A percentile compares a stretch with the other conserved stretches of the same genome.
Conservation (phyloP, 768 basidiomycete species). For the Lepiota brunneoincarnata region DNA sequence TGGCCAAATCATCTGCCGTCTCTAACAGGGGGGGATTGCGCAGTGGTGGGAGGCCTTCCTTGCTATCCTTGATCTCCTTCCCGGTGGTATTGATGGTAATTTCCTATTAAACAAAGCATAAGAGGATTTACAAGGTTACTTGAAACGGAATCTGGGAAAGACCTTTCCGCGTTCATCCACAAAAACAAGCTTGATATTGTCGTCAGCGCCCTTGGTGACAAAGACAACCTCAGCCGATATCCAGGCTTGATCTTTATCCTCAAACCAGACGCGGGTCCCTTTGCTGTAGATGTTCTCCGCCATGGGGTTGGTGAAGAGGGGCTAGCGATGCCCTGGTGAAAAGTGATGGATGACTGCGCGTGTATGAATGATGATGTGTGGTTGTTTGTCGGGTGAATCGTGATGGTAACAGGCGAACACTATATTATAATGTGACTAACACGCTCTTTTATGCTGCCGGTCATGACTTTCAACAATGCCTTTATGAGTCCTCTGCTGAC, state of each 20-base stretch:
- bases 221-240: conserved; percentile 81
- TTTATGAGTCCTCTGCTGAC: not conserved
- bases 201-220: conserved; percentile 62
- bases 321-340: conserved; percentile 28
- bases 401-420: conserved; percentile 3
- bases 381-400: conserved; percentile 14
- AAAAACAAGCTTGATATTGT: conserved; percentile 80
- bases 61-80: conserved; percentile 77
- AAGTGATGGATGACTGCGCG: conserved; percentile 16
- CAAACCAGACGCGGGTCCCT: conserved; percentile 89
- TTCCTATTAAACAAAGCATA: conserved; percentile 49
- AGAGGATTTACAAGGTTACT: conserved; percentile 12
- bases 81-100: conserved; percentile 73
- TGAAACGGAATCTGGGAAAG: conserved; percentile 16
- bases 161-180: conserved; percentile 94
- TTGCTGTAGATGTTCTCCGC: conserved; percentile 92
- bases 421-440: too few relatives aligned
- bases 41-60: conserved; percentile 83
- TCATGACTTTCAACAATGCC: not conserved
- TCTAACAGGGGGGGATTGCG: conserved; percentile 96
- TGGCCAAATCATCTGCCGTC: conserved; percentile 96
- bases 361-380: conserved; percentile 15
- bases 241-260: conserved; percentile 95
- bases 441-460: not conserved
- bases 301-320: conserved; percentile 43